Conservation (phyloP, 306 rosid species). For the Adenanthera pavonina region DNA sequence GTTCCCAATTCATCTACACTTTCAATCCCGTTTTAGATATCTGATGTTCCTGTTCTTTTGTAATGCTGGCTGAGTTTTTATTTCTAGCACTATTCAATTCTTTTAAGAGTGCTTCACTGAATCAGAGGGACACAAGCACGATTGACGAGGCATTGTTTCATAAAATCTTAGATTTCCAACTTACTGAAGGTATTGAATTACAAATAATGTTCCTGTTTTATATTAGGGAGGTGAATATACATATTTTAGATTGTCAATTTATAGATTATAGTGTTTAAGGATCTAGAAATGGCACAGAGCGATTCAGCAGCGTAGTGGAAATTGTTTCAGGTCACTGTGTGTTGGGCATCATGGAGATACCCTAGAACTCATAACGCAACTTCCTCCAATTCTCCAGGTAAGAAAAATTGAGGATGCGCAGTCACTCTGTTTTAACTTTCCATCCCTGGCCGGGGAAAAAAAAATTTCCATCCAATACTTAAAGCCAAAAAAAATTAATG, state of each 20-base stretch:
- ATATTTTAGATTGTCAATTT: not conserved
- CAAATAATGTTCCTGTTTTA: not conserved
- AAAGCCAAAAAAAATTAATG: not conserved
- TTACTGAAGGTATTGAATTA: constrained; percentile 41
- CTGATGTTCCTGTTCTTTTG: not conserved
- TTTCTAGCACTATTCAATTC: constrained; percentile 50
- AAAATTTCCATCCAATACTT: not conserved
- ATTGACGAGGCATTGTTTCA: constrained; percentile 49
- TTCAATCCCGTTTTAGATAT: not conserved
- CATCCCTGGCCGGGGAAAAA: not conserved
- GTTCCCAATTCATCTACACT: not conserved
- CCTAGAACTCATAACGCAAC: constrained; percentile 41
- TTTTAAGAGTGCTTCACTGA: constrained; percentile 43
- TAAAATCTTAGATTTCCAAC: constrained; percentile 42
- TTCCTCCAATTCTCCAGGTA: constrained; percentile 56
- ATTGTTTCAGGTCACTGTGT: constrained; percentile 53
- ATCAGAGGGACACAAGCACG: constrained; percentile 40
- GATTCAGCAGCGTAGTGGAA: constrained; percentile 49
- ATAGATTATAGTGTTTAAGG: constrained; percentile 26
- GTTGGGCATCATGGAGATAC: constrained; percentile 54
- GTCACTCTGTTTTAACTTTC: not conserved
- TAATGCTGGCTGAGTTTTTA: constrained; percentile 53
- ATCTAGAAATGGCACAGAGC: constrained; percentile 39
- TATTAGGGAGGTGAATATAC: not conserved
- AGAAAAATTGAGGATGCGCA: constrained; percentile 1